Evolutionary conservation across 805 yeast species (phyloP).

Genomic region (Starmerella gropengiesseri): DNA sequence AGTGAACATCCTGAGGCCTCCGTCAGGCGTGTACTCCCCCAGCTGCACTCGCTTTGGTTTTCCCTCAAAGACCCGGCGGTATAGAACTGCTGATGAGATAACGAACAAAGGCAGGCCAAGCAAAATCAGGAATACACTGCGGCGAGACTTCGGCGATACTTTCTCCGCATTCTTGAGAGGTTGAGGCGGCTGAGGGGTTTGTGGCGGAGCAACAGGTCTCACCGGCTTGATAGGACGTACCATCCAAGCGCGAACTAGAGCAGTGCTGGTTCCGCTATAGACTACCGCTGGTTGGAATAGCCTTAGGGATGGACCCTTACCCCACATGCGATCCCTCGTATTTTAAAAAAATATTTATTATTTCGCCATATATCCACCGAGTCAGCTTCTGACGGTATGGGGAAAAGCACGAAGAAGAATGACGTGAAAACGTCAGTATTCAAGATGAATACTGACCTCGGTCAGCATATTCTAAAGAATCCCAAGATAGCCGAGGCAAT

Average conservation of each 20-base stretch:
- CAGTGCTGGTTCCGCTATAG: too few species aligned
- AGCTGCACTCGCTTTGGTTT: slow-evolving; percentile 37
- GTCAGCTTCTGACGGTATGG: too few species aligned
- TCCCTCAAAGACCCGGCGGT: slow-evolving; percentile 32
- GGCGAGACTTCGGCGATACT: slow-evolving; percentile 12
- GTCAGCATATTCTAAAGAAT: slow-evolving; percentile 93
- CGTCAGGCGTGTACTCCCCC: slow-evolving; percentile 39
- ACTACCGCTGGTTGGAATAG: too few species aligned
- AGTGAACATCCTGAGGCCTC: slow-evolving; percentile 35
- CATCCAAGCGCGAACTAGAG: too few species aligned
- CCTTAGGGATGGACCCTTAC: too few species aligned
- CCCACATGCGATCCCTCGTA: too few species aligned
- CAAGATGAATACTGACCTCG: slow-evolving; percentile 92
- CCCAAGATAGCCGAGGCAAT: slow-evolving; percentile 97
- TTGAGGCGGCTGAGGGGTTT: slow-evolving; percentile 2
- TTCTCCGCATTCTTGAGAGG: neutral
- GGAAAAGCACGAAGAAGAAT: slow-evolving; percentile 25
- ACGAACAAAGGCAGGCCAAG: slow-evolving; percentile 27
- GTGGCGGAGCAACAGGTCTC: neutral
- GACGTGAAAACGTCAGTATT: slow-evolving; percentile 45
- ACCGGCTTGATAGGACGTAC: slow-evolving; percentile 15
- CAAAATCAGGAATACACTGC: slow-evolving; percentile 27
- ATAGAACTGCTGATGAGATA: slow-evolving; percentile 26
- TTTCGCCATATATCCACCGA: too few species aligned
- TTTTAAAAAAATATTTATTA: too few species aligned